A percentile compares a stretch with the other conserved stretches of the same genome.
Evolutionary conservation across 768 basidiomycete genomes (phyloP).

Genomic region (Leucogyrophana mollusca): DNA sequence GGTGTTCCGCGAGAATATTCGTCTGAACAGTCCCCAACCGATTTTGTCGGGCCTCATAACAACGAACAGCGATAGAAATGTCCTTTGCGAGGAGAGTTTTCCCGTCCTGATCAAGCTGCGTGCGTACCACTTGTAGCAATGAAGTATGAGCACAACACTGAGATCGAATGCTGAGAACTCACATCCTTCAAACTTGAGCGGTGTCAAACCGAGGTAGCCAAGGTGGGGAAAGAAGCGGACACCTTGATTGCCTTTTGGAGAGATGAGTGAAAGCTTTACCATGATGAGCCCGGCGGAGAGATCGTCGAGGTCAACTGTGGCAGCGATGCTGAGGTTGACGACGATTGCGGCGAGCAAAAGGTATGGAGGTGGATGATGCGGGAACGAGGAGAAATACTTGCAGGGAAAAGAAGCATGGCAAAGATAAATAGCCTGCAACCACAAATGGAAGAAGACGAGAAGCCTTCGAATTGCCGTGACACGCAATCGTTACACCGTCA

Average conservation of each 20-base stretch:
- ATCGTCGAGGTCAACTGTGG: constrained; percentile 14
- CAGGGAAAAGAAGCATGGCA: constrained; percentile 26
- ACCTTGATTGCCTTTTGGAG: constrained; percentile 68
- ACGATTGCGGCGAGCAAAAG: constrained; percentile 12
- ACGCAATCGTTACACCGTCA: neutral
- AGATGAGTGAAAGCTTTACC: constrained; percentile 69
- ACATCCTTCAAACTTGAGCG: constrained; percentile 77
- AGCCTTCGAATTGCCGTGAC: constrained; percentile 11
- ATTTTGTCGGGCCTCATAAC: constrained; percentile 75
- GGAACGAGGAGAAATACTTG: constrained; percentile 18
- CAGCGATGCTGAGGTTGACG: constrained; percentile 13
- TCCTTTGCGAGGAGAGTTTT: constrained; percentile 67
- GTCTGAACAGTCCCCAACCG: constrained; percentile 56
- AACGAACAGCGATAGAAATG: constrained; percentile 73
- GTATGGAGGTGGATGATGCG: constrained; percentile 14
- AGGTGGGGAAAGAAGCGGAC: constrained; percentile 70
- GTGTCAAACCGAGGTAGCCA: constrained; percentile 81
- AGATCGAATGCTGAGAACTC: constrained; percentile 24
- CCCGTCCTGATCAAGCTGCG: constrained; percentile 66
- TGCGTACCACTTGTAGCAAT: constrained; percentile 72
- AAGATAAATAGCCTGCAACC: constrained; percentile 31
- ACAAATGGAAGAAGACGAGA: constrained; percentile 29
- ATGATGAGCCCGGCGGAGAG: constrained; percentile 35
- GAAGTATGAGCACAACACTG: constrained; percentile 9
- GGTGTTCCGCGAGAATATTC: constrained; percentile 67